Evolutionary conservation across 352 stramenopile species (phyloP), one percentile per base, ranked within the genome.

Genomic region (Thraustochytrium striatum): DNA sequence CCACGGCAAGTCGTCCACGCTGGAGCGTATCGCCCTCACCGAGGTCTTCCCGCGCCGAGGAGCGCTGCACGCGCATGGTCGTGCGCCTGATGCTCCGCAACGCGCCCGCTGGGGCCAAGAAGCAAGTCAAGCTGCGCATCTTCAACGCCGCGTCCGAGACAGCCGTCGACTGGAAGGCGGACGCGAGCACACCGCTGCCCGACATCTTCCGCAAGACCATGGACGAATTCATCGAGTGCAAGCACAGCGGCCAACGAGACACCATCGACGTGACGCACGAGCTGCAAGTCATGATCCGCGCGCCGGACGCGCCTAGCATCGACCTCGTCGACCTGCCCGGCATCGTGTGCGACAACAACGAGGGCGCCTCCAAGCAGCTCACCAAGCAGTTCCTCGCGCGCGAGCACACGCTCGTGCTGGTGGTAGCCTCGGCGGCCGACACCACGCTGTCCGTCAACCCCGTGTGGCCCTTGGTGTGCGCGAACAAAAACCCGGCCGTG

Each of bases 281-380:
- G 41, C 21, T 73, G 19, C 62, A 73, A 36, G 33, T 73, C 28
- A 36, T 65, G 30, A 73, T 73, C 30, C 47, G 62, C 62, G 62
- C 62, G n/a, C 62, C 62, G 0, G 28, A 13, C 0, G 62, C 62
- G 0, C 62, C 62, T 16, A 73, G 32, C 28, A 73, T 73, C 30
- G 62, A 73, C 44, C 62, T 73, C 19, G 62, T 73, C 0, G 62
- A 73, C 62, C 62, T 73, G 44, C 62, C 62, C 1, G 62, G 62
- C 11, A 73, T 73, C 25, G 62, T 73, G 28, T 35, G 25, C 1
- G 39, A 28, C 8, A 28, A 28, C 11, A 7, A 57, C 43, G 28
- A 36, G 0, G 39, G 33, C 25, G 39, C 28, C 28, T 65, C 62
- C 8, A 43, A 2, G 13, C 13, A 30, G 1, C 21, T 73, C 2